These are phyloP conservation scores for Starmerella stigmatis DNA, from an alignment of 805 yeast species.

Conservation along the genomic window DNA sequence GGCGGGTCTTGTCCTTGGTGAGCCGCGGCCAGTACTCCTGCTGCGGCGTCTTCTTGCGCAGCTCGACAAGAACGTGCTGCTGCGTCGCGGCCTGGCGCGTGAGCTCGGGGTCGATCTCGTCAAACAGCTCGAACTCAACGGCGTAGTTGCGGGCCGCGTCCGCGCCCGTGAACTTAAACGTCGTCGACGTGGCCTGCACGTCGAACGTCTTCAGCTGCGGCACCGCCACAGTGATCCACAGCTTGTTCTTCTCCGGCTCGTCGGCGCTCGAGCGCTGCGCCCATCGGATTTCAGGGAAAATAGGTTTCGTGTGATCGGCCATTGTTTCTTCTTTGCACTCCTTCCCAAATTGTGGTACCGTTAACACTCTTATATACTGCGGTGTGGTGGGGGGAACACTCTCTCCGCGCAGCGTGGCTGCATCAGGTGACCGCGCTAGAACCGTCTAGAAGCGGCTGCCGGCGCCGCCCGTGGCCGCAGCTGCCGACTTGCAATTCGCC, in stretches of 20 bases:
- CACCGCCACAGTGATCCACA: slow-evolving; percentile 63
- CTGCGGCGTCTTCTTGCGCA: slow-evolving; percentile 57
- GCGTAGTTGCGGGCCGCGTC: slow-evolving; percentile 42
- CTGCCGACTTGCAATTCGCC: too few relatives aligned
- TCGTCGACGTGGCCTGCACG: slow-evolving; percentile 48
- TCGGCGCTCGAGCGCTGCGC: slow-evolving; percentile 86
- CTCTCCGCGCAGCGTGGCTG: not conserved
- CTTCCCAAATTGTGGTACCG: too few relatives aligned
- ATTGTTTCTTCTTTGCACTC: not conserved
- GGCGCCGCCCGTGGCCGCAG: not conserved
- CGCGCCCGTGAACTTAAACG: slow-evolving; percentile 45
- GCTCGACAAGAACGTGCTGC: slow-evolving; percentile 50
- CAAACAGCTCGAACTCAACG: slow-evolving; percentile 63
- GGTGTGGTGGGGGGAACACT: too few relatives aligned
- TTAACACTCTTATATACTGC: not conserved
- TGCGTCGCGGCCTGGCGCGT: slow-evolving; percentile 52
- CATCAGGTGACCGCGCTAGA: slow-evolving; percentile 3
- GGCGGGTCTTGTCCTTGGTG: slow-evolving; percentile 73
- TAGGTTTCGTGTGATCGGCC: slow-evolving; percentile 10
- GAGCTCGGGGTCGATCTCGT: slow-evolving; percentile 56
- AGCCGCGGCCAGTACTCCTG: slow-evolving; percentile 93
- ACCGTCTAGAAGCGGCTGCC: slow-evolving; percentile 1
- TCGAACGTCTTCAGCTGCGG: slow-evolving; percentile 57
- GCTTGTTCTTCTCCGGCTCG: slow-evolving; percentile 60
- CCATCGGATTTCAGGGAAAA: slow-evolving; percentile 60